Conservation (phyloP, 208 protist species). For the Sergeia podlipaevii region DNA sequence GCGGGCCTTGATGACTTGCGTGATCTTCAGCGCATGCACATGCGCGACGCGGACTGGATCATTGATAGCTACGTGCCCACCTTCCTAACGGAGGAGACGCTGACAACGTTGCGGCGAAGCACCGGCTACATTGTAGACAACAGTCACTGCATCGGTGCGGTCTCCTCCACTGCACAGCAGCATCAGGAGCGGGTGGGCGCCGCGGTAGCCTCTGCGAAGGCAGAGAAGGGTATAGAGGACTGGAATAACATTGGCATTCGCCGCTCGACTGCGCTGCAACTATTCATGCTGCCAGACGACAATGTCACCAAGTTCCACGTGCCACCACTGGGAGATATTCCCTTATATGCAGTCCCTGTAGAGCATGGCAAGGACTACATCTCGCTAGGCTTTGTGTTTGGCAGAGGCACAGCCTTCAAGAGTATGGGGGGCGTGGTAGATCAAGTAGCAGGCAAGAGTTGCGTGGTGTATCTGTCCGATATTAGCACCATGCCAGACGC, state of each 20-base stretch:
- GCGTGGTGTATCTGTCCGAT: slow-evolving; percentile 84
- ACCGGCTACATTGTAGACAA: slow-evolving; percentile 77
- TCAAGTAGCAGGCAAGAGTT: slow-evolving; percentile 24
- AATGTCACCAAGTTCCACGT: slow-evolving; percentile 39
- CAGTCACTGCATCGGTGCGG: slow-evolving; percentile 42
- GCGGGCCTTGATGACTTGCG: slow-evolving; percentile 86
- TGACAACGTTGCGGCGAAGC: slow-evolving; percentile 29
- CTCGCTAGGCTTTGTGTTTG: slow-evolving; percentile 84
- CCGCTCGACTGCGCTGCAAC: slow-evolving; percentile 74
- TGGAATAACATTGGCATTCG: slow-evolving; percentile 76
- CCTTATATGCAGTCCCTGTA: slow-evolving; percentile 73
- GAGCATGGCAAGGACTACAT: slow-evolving; percentile 71
- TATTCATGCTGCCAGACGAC: slow-evolving; percentile 55
- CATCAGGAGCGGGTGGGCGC: slow-evolving; percentile 12
- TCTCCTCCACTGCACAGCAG: slow-evolving; percentile 21
- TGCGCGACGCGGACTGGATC: slow-evolving; percentile 48
- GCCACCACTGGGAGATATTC: slow-evolving; percentile 32
- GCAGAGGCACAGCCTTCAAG: slow-evolving; percentile 57
- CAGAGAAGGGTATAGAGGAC: slow-evolving; percentile 2
- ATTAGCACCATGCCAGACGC: slow-evolving; percentile 47
- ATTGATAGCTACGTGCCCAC: slow-evolving; percentile 70
- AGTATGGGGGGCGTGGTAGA: slow-evolving; percentile 14
- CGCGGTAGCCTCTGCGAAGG: background rate
- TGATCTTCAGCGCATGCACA: slow-evolving; percentile 79
- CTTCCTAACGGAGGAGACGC: slow-evolving; percentile 48